Conservation (phyloP, 345 rosid genomes). For the Gossypium anomalum region DNA sequence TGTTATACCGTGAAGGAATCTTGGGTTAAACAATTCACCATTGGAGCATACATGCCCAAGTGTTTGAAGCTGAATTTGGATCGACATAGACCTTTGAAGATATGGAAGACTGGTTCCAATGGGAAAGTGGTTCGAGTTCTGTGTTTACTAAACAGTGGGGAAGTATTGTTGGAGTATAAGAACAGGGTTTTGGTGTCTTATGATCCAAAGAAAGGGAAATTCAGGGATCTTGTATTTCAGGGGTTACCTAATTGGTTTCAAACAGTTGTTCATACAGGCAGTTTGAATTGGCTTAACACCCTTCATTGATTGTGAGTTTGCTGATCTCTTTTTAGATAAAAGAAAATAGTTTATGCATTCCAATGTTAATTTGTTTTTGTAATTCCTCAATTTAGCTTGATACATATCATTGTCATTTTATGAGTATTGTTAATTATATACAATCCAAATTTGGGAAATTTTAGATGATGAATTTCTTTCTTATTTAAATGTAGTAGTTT, state of each 20-base stretch:
- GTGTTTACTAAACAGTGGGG: conserved; percentile 56
- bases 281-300: conserved; percentile 59
- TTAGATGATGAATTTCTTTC: not conserved
- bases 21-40: conserved; percentile 56
- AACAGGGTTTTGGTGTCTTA: conserved; percentile 58
- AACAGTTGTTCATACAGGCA: conserved; percentile 61
- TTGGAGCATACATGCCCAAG: conserved; percentile 70
- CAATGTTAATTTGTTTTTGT: not conserved
- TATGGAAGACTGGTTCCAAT: conserved; percentile 38
- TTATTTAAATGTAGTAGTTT: not conserved
- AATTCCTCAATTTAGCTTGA: not conserved
- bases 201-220: conserved; percentile 56
- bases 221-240: conserved; percentile 50
- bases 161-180: conserved; percentile 78
- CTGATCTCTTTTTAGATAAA: not conserved
- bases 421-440: too few relatives aligned
- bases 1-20: conserved; percentile 57
- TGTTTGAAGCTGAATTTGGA: conserved; percentile 53
- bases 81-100: conserved; percentile 42
- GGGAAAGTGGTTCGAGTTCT: conserved; percentile 55
- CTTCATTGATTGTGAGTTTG: conserved; percentile 29
- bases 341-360: not conserved
- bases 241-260: conserved; percentile 79
- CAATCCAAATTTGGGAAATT: not conserved
- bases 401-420: not conserved